These are phyloP conservation scores for Lagenaria siceraria DNA, from an alignment of 306 rosid genomes.

Conservation along the genomic window DNA sequence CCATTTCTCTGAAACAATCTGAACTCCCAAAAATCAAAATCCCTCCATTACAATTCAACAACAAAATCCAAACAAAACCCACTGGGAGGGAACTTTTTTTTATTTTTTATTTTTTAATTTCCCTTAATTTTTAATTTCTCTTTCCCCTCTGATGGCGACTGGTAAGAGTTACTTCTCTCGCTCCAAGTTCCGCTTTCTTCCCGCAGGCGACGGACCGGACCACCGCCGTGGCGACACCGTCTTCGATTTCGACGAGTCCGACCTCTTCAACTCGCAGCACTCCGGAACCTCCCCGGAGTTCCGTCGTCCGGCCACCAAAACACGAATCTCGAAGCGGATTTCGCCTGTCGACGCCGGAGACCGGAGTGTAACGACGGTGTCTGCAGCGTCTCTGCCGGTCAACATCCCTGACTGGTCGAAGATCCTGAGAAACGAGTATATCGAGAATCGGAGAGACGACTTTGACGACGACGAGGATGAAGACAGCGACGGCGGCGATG, in stretches of 20 bases:
- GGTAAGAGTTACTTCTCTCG: slow-evolving; percentile 33
- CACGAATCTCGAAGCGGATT: slow-evolving; percentile 27
- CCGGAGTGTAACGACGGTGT: slow-evolving; percentile 10
- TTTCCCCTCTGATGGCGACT: slow-evolving; percentile 34
- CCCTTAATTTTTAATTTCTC: no score
- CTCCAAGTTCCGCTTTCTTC: slow-evolving; percentile 38
- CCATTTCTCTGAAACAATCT: neutral
- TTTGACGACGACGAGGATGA: slow-evolving; percentile 14
- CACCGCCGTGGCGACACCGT: slow-evolving; percentile 20
- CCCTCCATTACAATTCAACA: no score
- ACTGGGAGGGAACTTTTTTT: neutral
- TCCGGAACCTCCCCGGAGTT: slow-evolving; percentile 51
- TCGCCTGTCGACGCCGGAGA: slow-evolving; percentile 13
- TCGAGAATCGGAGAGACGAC: slow-evolving; percentile 22
- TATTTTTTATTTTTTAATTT: neutral
- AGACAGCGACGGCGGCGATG: slow-evolving; percentile 13
- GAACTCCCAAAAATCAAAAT: neutral
- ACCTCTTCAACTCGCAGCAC: slow-evolving; percentile 42
- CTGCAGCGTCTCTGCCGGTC: slow-evolving; percentile 49
- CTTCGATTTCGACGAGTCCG: slow-evolving; percentile 73
- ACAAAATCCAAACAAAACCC: no score
- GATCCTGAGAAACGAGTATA: slow-evolving; percentile 56
- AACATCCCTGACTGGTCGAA: slow-evolving; percentile 88
- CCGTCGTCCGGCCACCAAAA: slow-evolving; percentile 11
- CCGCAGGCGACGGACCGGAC: slow-evolving; percentile 19